phyloP scores from a whole-genome alignment of 768 basidiomycete species.

The Tylopilus intermedius region DNA sequence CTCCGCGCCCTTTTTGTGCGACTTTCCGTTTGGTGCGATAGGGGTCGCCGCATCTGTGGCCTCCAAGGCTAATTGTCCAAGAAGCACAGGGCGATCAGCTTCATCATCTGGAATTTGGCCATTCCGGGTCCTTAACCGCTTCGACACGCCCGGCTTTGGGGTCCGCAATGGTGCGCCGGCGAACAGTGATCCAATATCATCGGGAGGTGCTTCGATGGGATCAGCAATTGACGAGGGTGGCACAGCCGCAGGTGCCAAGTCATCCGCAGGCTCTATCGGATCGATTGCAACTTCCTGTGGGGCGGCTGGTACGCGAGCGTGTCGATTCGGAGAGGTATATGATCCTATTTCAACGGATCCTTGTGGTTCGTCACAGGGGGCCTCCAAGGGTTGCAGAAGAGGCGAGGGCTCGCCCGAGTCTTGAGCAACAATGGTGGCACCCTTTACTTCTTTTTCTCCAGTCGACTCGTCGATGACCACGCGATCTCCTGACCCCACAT shows the following conservation, averaged over 20 bases:
- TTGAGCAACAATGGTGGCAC: neutral
- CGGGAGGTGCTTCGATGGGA: constrained; percentile 26
- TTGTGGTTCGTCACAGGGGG: neutral
- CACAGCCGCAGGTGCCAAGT: constrained; percentile 20
- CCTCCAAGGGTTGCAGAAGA: neutral
- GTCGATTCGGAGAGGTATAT: constrained; percentile 9
- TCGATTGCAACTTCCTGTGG: constrained; percentile 22
- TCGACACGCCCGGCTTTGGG: constrained; percentile 32
- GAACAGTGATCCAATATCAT: constrained; percentile 5
- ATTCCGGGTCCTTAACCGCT: constrained; percentile 40
- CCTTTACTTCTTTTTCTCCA: constrained; percentile 7
- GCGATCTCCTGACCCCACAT: constrained; percentile 17
- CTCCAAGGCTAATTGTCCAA: constrained; percentile 20
- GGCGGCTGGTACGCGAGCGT: neutral
- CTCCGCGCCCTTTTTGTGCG: constrained; percentile 13
- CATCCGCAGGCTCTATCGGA: constrained; percentile 43
- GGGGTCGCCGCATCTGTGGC: constrained; percentile 20
- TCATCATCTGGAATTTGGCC: constrained; percentile 29
- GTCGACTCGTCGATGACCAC: constrained; percentile 11
- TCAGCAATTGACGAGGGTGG: constrained; percentile 17
- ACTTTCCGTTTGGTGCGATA: constrained; percentile 15
- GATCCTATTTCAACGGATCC: constrained; percentile 10
- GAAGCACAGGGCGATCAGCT: constrained; percentile 21
- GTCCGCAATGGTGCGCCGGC: constrained; percentile 11
- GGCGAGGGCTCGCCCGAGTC: neutral